Conservation (phyloP, 148 eudicot genomes). For the Persicaria maculosa region DNA sequence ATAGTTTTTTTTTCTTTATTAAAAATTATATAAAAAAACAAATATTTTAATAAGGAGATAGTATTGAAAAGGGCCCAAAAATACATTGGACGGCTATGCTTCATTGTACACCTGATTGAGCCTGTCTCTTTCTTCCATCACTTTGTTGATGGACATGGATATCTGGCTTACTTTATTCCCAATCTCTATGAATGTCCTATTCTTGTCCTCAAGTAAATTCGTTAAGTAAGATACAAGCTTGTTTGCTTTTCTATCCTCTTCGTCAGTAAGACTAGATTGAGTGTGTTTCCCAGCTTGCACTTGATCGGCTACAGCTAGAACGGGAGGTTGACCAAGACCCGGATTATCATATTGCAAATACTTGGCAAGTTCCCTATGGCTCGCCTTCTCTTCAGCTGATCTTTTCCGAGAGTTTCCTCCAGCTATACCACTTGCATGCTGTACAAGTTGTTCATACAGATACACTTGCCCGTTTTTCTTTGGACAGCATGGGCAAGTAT, state of each 20-base stretch:
- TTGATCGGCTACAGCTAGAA: too few relatives aligned
- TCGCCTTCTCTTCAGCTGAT: constrained; percentile 72
- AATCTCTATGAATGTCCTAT: constrained; percentile 52
- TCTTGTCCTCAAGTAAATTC: constrained; percentile 56
- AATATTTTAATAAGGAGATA: too few relatives aligned
- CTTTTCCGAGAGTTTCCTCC: constrained; percentile 59
- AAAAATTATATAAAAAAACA: too few relatives aligned
- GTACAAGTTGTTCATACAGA: constrained; percentile 58
- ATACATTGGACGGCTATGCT: too few relatives aligned
- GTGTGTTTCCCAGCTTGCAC: too few relatives aligned
- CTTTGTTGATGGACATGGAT: constrained; percentile 31
- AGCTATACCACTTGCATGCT: constrained; percentile 80
- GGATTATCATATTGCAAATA: constrained; percentile 48
- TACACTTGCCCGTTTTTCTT: constrained; percentile 61
- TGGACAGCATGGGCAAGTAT: constrained; percentile 78
- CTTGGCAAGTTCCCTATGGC: constrained; percentile 65
- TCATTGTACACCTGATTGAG: constrained; percentile 76
- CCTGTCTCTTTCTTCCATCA: constrained; percentile 70
- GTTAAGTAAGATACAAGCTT: constrained; percentile 67
- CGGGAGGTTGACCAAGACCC: too few relatives aligned
- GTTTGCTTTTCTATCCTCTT: constrained; percentile 51
- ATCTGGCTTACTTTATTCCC: constrained; percentile 46
- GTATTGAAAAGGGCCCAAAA: too few relatives aligned
- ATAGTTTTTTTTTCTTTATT: too few relatives aligned
- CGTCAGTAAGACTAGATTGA: constrained; percentile 28